These are phyloP conservation scores for Pelomyxa schiedti DNA, from an alignment of 78 protist species.

Conservation along the genomic window DNA sequence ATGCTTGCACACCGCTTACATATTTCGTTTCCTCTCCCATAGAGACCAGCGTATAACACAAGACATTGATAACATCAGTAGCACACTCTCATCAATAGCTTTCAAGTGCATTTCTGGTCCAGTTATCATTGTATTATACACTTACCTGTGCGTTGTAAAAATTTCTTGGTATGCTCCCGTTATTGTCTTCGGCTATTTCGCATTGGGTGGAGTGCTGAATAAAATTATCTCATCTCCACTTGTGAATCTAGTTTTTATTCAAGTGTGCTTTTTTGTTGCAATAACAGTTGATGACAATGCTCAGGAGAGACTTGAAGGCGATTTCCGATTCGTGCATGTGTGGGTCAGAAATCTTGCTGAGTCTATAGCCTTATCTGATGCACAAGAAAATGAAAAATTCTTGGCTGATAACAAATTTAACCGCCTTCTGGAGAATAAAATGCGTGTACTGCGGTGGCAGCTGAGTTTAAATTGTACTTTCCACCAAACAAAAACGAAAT, in stretches of 20 bases:
- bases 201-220: conserved; percentile 21
- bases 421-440: not conserved
- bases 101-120: conserved; percentile 31
- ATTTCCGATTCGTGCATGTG: conserved; percentile 46
- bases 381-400: not conserved
- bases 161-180: conserved; percentile 56
- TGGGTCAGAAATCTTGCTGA: conserved; percentile 35
- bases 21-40: not conserved
- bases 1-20: not conserved
- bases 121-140: conserved; percentile 23
- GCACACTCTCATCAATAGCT: conserved; percentile 1
- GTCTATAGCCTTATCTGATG: conserved; percentile 36
- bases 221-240: conserved; percentile 36
- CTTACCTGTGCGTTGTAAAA: conserved; percentile 5
- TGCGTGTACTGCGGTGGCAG: not conserved
- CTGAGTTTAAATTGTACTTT: not conserved
- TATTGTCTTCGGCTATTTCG: conserved; percentile 25
- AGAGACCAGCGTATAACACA: conserved; percentile 42
- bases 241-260: conserved; percentile 13
- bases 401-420: not conserved
- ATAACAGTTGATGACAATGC: too few relatives aligned
- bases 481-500: too few relatives aligned
- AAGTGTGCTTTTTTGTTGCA: not conserved
- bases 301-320: conserved; percentile 43
- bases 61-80: conserved; percentile 33